Evolutionary conservation across 2,329 filamentous ascomycete genomes (phyloP).

Genomic region (Podosphaera xanthii): DNA sequence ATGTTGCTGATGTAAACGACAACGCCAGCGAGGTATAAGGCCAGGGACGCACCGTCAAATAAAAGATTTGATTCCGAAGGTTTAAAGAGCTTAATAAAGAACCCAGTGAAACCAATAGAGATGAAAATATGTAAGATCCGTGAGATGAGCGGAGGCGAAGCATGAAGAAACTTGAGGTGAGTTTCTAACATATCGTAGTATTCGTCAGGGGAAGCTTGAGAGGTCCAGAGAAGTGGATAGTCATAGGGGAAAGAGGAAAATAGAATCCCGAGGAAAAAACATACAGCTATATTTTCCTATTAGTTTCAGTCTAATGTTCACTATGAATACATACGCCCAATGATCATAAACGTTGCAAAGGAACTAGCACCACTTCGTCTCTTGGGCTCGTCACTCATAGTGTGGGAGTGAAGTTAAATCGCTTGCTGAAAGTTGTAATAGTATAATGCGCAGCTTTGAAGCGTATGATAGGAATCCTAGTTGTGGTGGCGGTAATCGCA

Average conservation of each 20-base stretch:
- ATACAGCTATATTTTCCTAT: constrained; percentile 36
- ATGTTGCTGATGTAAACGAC: constrained; percentile 93
- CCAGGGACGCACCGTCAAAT: constrained; percentile 57
- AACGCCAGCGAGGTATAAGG: constrained; percentile 62
- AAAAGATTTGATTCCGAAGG: constrained; percentile 87
- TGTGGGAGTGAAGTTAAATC: constrained; percentile 10
- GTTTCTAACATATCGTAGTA: constrained; percentile 74
- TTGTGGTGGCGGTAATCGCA: no score
- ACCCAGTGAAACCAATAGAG: constrained; percentile 64
- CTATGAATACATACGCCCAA: constrained; percentile 42
- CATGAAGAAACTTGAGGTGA: constrained; percentile 79
- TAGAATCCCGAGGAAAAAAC: constrained; percentile 95
- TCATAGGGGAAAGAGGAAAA: constrained; percentile 95
- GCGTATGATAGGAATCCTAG: no score
- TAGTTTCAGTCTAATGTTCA: constrained; percentile 3
- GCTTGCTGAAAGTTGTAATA: no score
- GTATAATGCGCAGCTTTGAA: no score
- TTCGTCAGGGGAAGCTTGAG: constrained; percentile 33
- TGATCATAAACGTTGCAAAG: constrained; percentile 92
- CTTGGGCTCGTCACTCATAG: constrained; percentile 15
- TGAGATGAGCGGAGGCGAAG: constrained; percentile 72
- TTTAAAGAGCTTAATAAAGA: constrained; percentile 85
- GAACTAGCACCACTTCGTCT: constrained; percentile 29
- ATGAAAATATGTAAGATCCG: constrained; percentile 90
- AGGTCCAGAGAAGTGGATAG: constrained; percentile 68